A percentile compares a stretch with the other conserved stretches of the same genome.
These are phyloP conservation scores for Agrocybe pediades DNA, from an alignment of 768 basidiomycete species.

Conservation along the genomic window DNA sequence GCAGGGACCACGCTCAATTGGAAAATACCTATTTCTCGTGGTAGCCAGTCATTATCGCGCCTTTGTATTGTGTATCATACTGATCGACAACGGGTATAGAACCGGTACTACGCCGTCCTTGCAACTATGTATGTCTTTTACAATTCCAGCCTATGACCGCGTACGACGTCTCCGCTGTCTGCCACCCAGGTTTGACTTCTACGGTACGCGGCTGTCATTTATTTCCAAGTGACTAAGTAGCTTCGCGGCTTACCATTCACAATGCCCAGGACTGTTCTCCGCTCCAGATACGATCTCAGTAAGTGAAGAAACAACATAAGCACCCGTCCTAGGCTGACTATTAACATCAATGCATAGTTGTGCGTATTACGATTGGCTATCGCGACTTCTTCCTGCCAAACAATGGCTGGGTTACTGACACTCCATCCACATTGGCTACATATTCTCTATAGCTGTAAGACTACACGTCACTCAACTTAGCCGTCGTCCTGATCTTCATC, in stretches of 20 bases:
- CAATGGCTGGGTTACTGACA: too few relatives aligned
- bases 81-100: background rate
- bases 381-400: too few relatives aligned
- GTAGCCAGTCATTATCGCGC: background rate
- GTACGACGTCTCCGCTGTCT: background rate
- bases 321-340: too few relatives aligned
- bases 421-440: too few relatives aligned
- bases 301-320: too few relatives aligned
- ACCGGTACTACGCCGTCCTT: background rate
- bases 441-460: background rate
- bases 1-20: background rate
- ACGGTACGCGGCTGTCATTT: background rate
- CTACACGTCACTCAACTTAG: background rate
- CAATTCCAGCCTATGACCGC: background rate
- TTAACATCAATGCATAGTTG: too few relatives aligned
- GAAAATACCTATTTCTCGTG: background rate
- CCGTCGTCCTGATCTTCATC: background rate
- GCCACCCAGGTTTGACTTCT: background rate
- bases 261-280: background rate
- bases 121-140: background rate
- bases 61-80: background rate
- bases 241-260: too few relatives aligned
- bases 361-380: too few relatives aligned
- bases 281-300: background rate
- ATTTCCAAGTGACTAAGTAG: too few relatives aligned